These are phyloP conservation scores for Gossypium schwendimanii DNA, from an alignment of 441 rosid genomes.

Conservation along the genomic window DNA sequence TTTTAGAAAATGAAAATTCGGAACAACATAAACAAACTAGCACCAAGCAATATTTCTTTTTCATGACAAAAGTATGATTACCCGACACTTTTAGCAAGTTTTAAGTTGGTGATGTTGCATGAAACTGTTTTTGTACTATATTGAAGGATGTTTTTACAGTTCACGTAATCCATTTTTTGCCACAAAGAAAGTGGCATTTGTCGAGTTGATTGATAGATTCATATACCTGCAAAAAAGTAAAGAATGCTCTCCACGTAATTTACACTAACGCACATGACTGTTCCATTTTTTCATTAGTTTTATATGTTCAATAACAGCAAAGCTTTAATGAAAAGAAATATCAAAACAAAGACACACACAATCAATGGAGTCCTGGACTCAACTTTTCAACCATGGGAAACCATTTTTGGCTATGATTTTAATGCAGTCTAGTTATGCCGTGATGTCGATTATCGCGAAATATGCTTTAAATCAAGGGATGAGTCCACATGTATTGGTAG, in stretches of 20 bases:
- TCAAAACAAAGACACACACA: background rate
- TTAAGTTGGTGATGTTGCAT: slow-evolving; percentile 1
- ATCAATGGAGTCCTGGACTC: background rate
- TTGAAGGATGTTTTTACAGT: background rate
- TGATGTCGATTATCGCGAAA: background rate
- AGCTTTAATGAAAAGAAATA: background rate
- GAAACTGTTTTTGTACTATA: background rate
- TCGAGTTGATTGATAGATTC: background rate
- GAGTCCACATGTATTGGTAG: slow-evolving; percentile 12
- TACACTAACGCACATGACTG: background rate
- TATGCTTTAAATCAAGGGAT: slow-evolving; percentile 9
- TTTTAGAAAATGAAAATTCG: background rate
- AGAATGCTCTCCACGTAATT: background rate
- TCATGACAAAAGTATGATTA: background rate
- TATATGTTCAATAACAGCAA: background rate
- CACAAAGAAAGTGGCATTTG: background rate
- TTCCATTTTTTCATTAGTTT: background rate
- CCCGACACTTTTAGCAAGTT: background rate
- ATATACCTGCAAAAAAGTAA: background rate
- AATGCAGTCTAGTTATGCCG: slow-evolving; percentile 9
- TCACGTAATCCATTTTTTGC: background rate
- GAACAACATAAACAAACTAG: background rate
- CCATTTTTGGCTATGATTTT: slow-evolving; percentile 8
- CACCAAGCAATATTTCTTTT: background rate
- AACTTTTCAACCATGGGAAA: background rate